These are phyloP conservation scores for Gliomastix tumulicola DNA, from an alignment of 2,329 filamentous ascomycete species.

Conservation along the genomic window DNA sequence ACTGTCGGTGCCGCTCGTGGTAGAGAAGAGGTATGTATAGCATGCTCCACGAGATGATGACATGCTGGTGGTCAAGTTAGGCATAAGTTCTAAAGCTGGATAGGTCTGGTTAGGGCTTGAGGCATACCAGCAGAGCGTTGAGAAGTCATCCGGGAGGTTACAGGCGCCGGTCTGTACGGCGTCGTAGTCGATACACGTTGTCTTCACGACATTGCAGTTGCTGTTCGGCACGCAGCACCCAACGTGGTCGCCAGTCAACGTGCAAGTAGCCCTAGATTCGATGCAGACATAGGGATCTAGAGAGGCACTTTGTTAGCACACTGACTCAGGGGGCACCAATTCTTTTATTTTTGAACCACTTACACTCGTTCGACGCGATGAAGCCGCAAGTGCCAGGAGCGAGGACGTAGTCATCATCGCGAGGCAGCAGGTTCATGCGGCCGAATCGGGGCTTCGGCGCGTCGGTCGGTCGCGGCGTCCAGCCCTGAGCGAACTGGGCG, in stretches of 20 bases:
- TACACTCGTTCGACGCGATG: slow-evolving; percentile 15
- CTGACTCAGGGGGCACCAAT: not conserved
- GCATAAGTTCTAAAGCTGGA: not conserved
- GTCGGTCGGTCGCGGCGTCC: slow-evolving; percentile 20
- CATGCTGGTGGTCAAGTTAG: slow-evolving; percentile 9
- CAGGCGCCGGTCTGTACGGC: slow-evolving; percentile 15
- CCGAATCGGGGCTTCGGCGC: slow-evolving; percentile 17
- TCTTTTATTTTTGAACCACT: slow-evolving; percentile 10
- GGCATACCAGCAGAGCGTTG: slow-evolving; percentile 26
- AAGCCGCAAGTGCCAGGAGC: slow-evolving; percentile 21
- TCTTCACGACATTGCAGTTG: slow-evolving; percentile 20
- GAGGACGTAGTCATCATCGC: slow-evolving; percentile 18
- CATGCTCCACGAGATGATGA: slow-evolving; percentile 10
- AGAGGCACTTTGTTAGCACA: not conserved
- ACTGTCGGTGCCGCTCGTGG: slow-evolving; percentile 7
- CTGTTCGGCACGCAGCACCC: slow-evolving; percentile 22
- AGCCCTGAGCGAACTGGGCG: slow-evolving; percentile 18
- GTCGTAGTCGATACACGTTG: slow-evolving; percentile 20
- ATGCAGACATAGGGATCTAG: slow-evolving; percentile 20
- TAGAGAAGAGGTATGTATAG: slow-evolving; percentile 19
- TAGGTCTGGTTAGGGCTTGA: not conserved
- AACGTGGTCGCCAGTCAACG: slow-evolving; percentile 13
- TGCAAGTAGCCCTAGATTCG: slow-evolving; percentile 15
- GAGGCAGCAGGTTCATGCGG: slow-evolving; percentile 17
- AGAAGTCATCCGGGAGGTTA: slow-evolving; percentile 16